phyloP scores from a whole-genome alignment of 1,284 basidiomycete genomes.

The Psilocybe mexicana region DNA sequence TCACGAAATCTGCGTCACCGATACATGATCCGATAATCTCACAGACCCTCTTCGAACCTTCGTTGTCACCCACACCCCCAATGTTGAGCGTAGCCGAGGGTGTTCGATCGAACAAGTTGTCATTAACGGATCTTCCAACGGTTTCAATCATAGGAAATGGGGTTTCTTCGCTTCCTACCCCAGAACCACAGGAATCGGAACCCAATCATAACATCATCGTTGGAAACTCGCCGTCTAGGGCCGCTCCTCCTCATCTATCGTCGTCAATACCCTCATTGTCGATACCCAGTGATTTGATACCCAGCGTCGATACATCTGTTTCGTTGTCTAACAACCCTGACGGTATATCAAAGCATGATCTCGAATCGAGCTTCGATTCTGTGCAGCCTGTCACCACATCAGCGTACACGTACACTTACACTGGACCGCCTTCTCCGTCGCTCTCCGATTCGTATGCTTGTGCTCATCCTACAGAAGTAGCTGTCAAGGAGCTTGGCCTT shows the following conservation, averaged over 20 bases:
- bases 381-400: not conserved
- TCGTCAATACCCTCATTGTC: constrained; percentile 1
- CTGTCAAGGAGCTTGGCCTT: constrained; percentile 5
- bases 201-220: constrained; percentile 3
- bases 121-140: not conserved
- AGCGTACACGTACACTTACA: not conserved
- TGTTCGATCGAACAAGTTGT: not conserved
- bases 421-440: constrained; percentile 17
- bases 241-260: not conserved
- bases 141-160: not conserved
- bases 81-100: not conserved
- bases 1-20: not conserved
- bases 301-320: not conserved
- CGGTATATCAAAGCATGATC: not conserved
- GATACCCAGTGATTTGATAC: not conserved
- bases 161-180: constrained; percentile 22
- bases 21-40: constrained; percentile 8
- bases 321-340: not conserved
- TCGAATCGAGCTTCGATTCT: not conserved
- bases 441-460: constrained; percentile 15
- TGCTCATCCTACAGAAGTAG: constrained; percentile 18
- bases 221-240: no score
- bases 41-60: constrained; percentile 3
- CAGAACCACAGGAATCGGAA: constrained; percentile 17
- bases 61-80: not conserved